A percentile compares a stretch with the other conserved stretches of the same genome.
Evolutionary conservation across 1,284 basidiomycete species (phyloP).

Genomic region (Pholiota adiposa): DNA sequence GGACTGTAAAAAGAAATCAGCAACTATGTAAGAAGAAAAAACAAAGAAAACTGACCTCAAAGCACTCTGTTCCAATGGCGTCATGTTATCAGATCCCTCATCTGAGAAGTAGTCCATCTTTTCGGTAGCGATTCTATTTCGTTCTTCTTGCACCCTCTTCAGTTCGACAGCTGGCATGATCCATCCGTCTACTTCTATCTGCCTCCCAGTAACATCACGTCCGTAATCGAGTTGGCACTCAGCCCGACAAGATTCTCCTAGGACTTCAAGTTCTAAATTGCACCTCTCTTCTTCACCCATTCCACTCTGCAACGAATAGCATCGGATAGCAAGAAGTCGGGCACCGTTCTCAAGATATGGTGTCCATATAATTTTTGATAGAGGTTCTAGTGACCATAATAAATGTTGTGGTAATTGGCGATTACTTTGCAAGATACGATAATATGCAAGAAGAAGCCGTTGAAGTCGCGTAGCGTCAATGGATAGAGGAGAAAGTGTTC

Average conservation of each 20-base stretch:
- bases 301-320: constrained; percentile 73
- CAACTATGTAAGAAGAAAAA: constrained; percentile 21
- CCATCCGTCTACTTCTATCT: constrained; percentile 72
- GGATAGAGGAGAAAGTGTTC: constrained; percentile 30
- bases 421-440: constrained; percentile 78
- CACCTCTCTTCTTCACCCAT: constrained; percentile 80
- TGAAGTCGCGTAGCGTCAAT: constrained; percentile 58
- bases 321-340: constrained; percentile 74
- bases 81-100: constrained; percentile 37
- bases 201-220: constrained; percentile 45
- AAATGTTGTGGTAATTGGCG: constrained; percentile 63
- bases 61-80: constrained; percentile 46
- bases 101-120: constrained; percentile 50
- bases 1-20: constrained; percentile 43
- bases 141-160: constrained; percentile 57
- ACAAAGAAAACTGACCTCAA: constrained; percentile 51
- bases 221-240: constrained; percentile 65
- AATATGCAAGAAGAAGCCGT: constrained; percentile 75
- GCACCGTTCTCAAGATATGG: constrained; percentile 66
- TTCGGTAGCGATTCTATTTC: constrained; percentile 49
- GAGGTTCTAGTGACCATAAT: constrained; percentile 68
- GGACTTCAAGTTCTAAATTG: constrained; percentile 60
- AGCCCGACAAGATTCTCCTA: constrained; percentile 59
- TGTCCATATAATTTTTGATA: constrained; percentile 61
- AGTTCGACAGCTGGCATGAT: constrained; percentile 73